Base-by-base conservation (phyloP, 192 early-diverging fungal genomes). In the Geranomyces michiganensis region DNA sequence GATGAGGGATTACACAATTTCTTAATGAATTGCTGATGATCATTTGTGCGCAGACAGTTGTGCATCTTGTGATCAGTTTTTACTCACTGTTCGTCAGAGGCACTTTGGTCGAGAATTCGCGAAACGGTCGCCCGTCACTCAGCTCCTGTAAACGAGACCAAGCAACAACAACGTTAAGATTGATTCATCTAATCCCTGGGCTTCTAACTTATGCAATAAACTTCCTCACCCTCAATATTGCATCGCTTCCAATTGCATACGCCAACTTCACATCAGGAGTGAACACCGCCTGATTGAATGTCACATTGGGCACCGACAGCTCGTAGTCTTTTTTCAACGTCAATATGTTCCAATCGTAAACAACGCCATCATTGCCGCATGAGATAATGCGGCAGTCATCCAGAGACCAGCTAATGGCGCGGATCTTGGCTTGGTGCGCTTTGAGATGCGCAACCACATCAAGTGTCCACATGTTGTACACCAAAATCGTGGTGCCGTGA, bases 401-500 rank as follows among this genome's bases (percentile, higher is more conserved):
- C 31, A 69, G 51, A 27, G 81, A 80, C 84, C 84, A 88, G 21
- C 49, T 55, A 19, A 88, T 78, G 1, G 76, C 74, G n/a, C 75
- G 77, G 36, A 88, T 78, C 77, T 84, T 82, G n/a, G 78, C 79
- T 24, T 49, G 17, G 72, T 85, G 85, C 5, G 74, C 78, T 74
- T 86, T 79, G 41, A 85, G 68, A 65, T 74, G 68, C 21, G 66
- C 71, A 27, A 76, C 45, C 44, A 77, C 67, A 41, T 85, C 84
- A 65, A 85, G 84, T 0, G 80, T 80, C 87, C 87, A 88, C 3
- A 82, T 85, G 43, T 72, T 71, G 68, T 83, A 78, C 32, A 88
- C 68, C 44, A 71, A 22, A 2, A 86, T 75, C 7, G 79, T 83
- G 48, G 80, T 75, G 55, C 82, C 83, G 63, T 82, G 79, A 0